Evolutionary conservation across 768 basidiomycete genomes (phyloP).

Genomic region (Candolleomyces eurysporus): DNA sequence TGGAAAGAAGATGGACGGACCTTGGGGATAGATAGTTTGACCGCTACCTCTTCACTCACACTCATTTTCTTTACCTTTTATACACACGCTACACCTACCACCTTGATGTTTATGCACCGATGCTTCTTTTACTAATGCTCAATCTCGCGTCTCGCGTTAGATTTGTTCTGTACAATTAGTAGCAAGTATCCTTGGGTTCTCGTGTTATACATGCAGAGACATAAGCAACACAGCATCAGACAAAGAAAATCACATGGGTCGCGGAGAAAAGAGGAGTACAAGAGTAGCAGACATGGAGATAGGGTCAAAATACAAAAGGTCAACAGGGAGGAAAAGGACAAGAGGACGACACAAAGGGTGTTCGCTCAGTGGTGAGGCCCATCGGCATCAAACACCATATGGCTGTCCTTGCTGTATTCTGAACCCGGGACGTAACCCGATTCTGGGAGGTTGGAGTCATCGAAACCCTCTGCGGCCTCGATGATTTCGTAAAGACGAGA

Average conservation of each 20-base stretch:
- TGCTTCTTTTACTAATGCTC: background rate
- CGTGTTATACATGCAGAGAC: background rate
- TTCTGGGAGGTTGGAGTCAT: slow-evolving; percentile 79
- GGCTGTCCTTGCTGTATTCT: slow-evolving; percentile 41
- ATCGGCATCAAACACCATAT: slow-evolving; percentile 80
- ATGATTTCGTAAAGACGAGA: slow-evolving; percentile 93
- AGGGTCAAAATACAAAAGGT: no score
- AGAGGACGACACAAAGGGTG: background rate
- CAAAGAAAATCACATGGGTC: background rate
- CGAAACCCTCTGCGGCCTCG: slow-evolving; percentile 91
- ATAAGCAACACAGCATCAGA: background rate
- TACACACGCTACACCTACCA: no score
- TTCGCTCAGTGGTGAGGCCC: slow-evolving; percentile 27
- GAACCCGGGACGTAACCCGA: slow-evolving; percentile 74
- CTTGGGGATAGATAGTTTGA: background rate
- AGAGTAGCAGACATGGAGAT: background rate
- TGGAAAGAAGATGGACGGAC: background rate
- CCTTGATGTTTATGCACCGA: background rate
- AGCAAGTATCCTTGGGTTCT: background rate
- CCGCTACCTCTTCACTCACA: background rate
- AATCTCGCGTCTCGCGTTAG: background rate
- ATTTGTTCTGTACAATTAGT: background rate
- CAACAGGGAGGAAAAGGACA: background rate
- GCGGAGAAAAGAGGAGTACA: background rate
- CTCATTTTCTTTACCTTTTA: background rate